Percentiles rank a stretch among this genome's conserved stretches.
phyloP scores from a whole-genome alignment of 805 yeast species.

The Candida dendrica region DNA sequence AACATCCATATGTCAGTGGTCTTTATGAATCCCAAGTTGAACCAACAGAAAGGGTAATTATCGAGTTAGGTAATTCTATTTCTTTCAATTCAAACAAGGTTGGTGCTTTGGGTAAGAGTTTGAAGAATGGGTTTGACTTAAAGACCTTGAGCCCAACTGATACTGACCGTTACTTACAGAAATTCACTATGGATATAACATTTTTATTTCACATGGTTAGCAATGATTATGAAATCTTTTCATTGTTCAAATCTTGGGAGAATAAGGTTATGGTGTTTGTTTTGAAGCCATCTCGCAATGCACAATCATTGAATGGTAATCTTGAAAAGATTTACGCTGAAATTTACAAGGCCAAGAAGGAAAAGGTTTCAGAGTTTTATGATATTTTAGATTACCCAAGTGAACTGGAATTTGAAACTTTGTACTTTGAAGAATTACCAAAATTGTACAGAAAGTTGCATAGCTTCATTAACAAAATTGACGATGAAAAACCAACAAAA shows the following conservation, averaged over 20 bases:
- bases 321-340: constrained; percentile 50
- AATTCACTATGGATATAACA: constrained; percentile 48
- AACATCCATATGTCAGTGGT: constrained; percentile 53
- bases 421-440: constrained; percentile 45
- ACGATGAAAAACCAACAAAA: constrained; percentile 61
- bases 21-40: constrained; percentile 71
- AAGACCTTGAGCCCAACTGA: constrained; percentile 44
- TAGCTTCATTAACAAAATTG: constrained; percentile 43
- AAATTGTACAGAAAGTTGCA: constrained; percentile 55
- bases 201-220: constrained; percentile 65
- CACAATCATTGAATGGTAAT: constrained; percentile 56
- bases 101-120: constrained; percentile 82
- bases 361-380: constrained; percentile 32
- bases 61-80: constrained; percentile 71
- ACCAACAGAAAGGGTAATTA: constrained; percentile 64
- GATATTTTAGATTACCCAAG: constrained; percentile 46
- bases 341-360: constrained; percentile 39
- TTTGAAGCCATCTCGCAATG: constrained; percentile 60
- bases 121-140: constrained; percentile 75
- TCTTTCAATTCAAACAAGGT: constrained; percentile 60
- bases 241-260: constrained; percentile 61
- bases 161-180: constrained; percentile 44
- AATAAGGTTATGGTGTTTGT: constrained; percentile 43
- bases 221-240: constrained; percentile 69
- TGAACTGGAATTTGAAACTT: constrained; percentile 45